A percentile compares a stretch with the other conserved stretches of the same genome.
Conservation (phyloP, 345 rosid species). For the Theobroma cacao region DNA sequence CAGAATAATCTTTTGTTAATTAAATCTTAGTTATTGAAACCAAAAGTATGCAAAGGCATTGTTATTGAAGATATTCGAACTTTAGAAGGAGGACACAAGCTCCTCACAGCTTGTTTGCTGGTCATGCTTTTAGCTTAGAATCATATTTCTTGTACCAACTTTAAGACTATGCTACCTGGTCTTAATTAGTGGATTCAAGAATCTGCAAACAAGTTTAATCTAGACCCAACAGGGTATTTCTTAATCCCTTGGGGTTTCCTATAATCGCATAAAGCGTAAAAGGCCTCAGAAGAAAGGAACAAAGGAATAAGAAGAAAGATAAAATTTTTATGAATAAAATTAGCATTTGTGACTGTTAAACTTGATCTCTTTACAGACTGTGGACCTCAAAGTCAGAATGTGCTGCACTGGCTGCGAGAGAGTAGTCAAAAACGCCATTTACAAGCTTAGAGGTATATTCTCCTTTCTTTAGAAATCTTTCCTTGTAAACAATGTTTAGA, state of each 20-base stretch:
- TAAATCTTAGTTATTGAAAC: not conserved
- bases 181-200: constrained; percentile 7
- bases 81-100: not conserved
- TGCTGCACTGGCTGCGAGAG: constrained; percentile 95
- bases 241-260: constrained; percentile 26
- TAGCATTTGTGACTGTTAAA: not conserved
- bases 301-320: constrained; percentile 23
- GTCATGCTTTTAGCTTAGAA: not conserved
- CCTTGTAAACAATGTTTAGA: not conserved
- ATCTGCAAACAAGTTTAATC: constrained; percentile 4
- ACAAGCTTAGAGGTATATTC: constrained; percentile 74
- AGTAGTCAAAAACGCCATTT: constrained; percentile 78
- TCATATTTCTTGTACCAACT: not conserved
- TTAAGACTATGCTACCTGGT: not conserved
- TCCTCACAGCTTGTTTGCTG: not conserved
- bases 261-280: constrained; percentile 7
- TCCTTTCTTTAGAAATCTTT: not conserved
- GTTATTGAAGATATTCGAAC: not conserved
- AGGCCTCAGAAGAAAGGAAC: constrained; percentile 23
- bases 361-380: constrained; percentile 46
- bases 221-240: constrained; percentile 8
- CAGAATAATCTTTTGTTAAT: not conserved
- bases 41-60: not conserved
- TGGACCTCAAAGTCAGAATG: constrained; percentile 93
- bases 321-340: not conserved